phyloP scores from a whole-genome alignment of 495 filamentous ascomycete genomes.

The Talaromyces proteolyticus region DNA sequence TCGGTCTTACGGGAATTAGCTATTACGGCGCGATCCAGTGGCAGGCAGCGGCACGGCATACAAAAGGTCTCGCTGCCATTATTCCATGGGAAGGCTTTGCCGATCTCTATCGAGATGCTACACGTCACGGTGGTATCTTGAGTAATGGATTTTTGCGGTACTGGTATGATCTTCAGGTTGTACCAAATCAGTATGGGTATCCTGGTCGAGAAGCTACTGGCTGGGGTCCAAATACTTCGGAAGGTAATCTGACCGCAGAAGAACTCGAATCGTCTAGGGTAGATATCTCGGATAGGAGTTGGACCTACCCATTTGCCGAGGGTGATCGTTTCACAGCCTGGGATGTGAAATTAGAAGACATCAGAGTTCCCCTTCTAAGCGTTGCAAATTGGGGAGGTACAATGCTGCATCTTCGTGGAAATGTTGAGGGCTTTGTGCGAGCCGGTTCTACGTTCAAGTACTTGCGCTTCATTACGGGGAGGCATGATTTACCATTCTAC shows the following conservation, averaged over 20 bases:
- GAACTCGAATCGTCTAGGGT: conserved; percentile 41
- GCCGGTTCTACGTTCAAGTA: conserved; percentile 58
- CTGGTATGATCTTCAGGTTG: conserved; percentile 61
- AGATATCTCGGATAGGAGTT: conserved; percentile 37
- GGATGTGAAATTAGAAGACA: conserved; percentile 54
- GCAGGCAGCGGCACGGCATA: conserved; percentile 53
- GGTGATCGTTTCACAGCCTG: conserved; percentile 45
- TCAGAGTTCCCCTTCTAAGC: conserved; percentile 52
- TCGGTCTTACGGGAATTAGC: conserved; percentile 53
- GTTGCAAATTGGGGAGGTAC: conserved; percentile 66
- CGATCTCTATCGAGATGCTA: conserved; percentile 57
- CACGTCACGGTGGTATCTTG: conserved; percentile 59
- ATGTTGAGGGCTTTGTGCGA: conserved; percentile 54
- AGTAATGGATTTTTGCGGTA: conserved; percentile 55
- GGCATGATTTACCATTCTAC: conserved; percentile 69
- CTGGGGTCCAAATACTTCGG: conserved; percentile 43
- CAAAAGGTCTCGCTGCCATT: conserved; percentile 52
- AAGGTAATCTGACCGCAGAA: conserved; percentile 41
- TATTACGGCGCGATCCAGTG: conserved; percentile 60
- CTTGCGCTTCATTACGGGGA: conserved; percentile 58
- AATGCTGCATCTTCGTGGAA: conserved; percentile 55
- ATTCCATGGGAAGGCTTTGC: conserved; percentile 65
- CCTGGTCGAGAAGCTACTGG: conserved; percentile 7
- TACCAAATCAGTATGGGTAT: conserved; percentile 55
- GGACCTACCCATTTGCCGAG: conserved; percentile 44